phyloP scores from a whole-genome alignment of 2,329 filamentous ascomycete species.

The Clonostachys rhizophaga region DNA sequence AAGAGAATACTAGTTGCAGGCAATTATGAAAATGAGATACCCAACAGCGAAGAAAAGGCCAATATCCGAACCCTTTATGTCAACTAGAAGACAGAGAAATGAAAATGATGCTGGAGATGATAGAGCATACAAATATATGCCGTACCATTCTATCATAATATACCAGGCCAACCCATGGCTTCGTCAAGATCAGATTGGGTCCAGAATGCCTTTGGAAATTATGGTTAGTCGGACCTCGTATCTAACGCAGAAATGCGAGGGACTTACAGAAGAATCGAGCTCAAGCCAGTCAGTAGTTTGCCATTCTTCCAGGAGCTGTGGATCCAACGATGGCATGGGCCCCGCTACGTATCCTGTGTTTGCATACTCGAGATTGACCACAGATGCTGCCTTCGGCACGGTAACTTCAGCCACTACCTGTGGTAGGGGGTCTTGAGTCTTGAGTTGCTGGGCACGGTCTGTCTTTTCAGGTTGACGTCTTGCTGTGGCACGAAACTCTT shows the following conservation, averaged over 20 bases:
- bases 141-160: background rate
- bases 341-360: background rate
- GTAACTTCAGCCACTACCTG: background rate
- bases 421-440: background rate
- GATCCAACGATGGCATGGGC: background rate
- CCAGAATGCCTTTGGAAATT: conserved; percentile 5
- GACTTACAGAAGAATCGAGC: conserved; percentile 11
- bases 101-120: too few relatives aligned
- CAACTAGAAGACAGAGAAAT: too few relatives aligned
- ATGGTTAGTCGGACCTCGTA: too few relatives aligned
- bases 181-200: conserved; percentile 6
- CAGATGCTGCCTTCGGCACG: too few relatives aligned
- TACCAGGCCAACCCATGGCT: background rate
- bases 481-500: conserved; percentile 9
- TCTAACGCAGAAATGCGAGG: too few relatives aligned
- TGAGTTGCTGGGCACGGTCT: background rate
- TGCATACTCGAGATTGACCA: too few relatives aligned
- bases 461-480: conserved; percentile 5
- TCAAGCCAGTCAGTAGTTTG: conserved; percentile 8
- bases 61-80: too few relatives aligned
- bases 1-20: too few relatives aligned
- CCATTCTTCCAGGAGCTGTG: conserved; percentile 6
- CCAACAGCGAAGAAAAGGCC: too few relatives aligned
- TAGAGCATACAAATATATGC: too few relatives aligned
- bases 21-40: too few relatives aligned